phyloP scores from a whole-genome alignment of 1,139 yeast genomes.

The Candida labiduridarum region DNA sequence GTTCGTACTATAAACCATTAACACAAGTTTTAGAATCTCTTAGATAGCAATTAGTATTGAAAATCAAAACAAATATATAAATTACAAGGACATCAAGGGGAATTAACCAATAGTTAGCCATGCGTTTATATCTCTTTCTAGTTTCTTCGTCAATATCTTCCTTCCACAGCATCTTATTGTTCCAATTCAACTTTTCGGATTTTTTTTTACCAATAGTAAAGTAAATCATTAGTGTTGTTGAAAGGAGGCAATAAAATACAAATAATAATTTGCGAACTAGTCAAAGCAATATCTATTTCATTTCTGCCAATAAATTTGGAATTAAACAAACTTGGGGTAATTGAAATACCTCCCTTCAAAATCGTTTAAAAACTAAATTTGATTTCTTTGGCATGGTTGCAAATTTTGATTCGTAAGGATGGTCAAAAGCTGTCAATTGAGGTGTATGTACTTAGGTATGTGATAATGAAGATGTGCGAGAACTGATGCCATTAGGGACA shows the following conservation, averaged over 20 bases:
- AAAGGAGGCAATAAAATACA: conserved; percentile 70
- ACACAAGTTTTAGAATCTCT: conserved; percentile 56
- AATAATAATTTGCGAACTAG: conserved; percentile 75
- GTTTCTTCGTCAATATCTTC: conserved; percentile 12
- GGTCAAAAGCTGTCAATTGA: not conserved
- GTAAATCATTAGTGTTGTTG: conserved; percentile 77
- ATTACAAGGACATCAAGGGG: conserved; percentile 46
- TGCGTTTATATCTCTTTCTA: conserved; percentile 37
- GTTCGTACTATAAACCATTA: conserved; percentile 8
- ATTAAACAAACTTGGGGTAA: conserved; percentile 69
- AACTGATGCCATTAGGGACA: not conserved
- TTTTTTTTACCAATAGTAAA: conserved; percentile 63
- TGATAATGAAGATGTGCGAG: not conserved
- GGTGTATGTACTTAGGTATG: not conserved
- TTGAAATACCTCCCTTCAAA: conserved; percentile 57
- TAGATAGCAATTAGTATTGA: conserved; percentile 72
- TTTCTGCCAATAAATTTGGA: conserved; percentile 61
- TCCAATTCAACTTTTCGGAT: conserved; percentile 58
- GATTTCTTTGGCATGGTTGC: not conserved
- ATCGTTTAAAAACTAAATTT: not conserved
- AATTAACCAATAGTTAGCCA: conserved; percentile 65
- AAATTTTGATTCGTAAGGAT: not conserved
- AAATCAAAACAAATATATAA: conserved; percentile 66
- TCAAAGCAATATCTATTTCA: conserved; percentile 66
- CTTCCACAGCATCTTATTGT: conserved; percentile 12